A percentile compares a stretch with the other conserved stretches of the same genome.
Evolutionary conservation across 768 basidiomycete genomes (phyloP).

Genomic region (Suillus cothurnatus): DNA sequence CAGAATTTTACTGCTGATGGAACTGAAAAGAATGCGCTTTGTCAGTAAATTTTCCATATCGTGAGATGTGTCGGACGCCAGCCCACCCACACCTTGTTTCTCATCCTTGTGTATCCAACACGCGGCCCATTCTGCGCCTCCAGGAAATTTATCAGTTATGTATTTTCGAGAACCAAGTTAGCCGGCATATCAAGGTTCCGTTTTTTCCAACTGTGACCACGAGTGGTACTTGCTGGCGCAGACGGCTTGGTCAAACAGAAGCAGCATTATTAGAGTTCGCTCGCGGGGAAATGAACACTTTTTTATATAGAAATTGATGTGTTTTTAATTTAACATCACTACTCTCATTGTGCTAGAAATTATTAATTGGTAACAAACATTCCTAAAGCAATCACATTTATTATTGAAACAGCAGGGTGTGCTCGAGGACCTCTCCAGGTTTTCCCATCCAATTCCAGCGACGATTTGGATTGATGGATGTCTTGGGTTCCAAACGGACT

Average conservation of each 20-base stretch:
- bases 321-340: background rate
- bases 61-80: slow-evolving; percentile 9
- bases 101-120: slow-evolving; percentile 12
- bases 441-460: slow-evolving; percentile 91
- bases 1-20: slow-evolving; percentile 6
- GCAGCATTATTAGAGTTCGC: slow-evolving; percentile 18
- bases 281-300: slow-evolving; percentile 8
- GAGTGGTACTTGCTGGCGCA: slow-evolving; percentile 10
- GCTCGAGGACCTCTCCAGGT: slow-evolving; percentile 64
- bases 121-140: slow-evolving; percentile 10
- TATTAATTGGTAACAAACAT: background rate
- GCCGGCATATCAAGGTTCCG: slow-evolving; percentile 12
- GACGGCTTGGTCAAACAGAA: slow-evolving; percentile 14
- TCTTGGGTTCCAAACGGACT: slow-evolving; percentile 72
- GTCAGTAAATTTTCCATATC: slow-evolving; percentile 25
- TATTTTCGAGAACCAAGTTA: slow-evolving; percentile 10
- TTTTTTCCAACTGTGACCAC: slow-evolving; percentile 7
- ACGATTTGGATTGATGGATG: slow-evolving; percentile 59
- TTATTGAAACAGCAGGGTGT: slow-evolving; percentile 23
- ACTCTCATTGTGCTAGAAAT: background rate
- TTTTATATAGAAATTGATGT: slow-evolving; percentile 12
- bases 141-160: background rate
- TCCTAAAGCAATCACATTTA: background rate
- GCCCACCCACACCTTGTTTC: slow-evolving; percentile 7
- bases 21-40: slow-evolving; percentile 6